Percentiles rank a stretch among this genome's conserved stretches.
phyloP scores from a whole-genome alignment of 2,329 filamentous ascomycete species.

The Huntiella decipiens region DNA sequence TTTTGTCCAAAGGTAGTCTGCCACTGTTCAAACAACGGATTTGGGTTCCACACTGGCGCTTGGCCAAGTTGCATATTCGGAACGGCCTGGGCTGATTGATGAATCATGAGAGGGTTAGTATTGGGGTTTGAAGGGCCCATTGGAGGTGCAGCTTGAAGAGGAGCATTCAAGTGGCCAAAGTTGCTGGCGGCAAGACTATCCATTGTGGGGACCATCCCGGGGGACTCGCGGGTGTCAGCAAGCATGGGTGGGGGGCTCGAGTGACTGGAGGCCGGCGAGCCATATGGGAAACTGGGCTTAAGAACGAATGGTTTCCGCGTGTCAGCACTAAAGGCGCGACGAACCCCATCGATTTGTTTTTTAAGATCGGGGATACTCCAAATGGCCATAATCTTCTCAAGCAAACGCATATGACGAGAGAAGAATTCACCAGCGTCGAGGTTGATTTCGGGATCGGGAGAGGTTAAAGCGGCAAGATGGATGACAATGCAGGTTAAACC shows the following conservation, averaged over 20 bases:
- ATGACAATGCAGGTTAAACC: constrained; percentile 83
- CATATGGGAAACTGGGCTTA: constrained; percentile 72
- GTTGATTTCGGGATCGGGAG: constrained; percentile 76
- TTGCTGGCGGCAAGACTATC: constrained; percentile 2
- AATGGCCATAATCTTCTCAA: constrained; percentile 64
- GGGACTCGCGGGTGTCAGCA: constrained; percentile 5
- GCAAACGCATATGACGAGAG: constrained; percentile 77
- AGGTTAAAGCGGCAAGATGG: constrained; percentile 82
- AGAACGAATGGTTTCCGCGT: constrained; percentile 69
- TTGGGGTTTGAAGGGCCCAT: too few species aligned
- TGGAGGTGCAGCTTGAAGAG: not conserved
- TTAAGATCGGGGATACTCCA: constrained; percentile 86
- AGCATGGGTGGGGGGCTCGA: constrained; percentile 41
- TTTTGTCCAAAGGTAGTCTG: constrained; percentile 64
- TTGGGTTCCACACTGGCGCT: constrained; percentile 60
- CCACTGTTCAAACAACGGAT: constrained; percentile 90
- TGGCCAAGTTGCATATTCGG: constrained; percentile 20
- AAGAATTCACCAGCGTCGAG: constrained; percentile 75
- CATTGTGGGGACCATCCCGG: constrained; percentile 4
- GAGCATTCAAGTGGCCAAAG: constrained; percentile 5
- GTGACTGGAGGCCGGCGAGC: constrained; percentile 50
- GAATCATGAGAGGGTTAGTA: too few species aligned
- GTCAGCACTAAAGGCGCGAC: constrained; percentile 82
- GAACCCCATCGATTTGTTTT: constrained; percentile 71
- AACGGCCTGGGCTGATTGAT: too few species aligned